phyloP scores from a whole-genome alignment of 192 early-diverging fungal species.

The Phycomyces nitens region DNA sequence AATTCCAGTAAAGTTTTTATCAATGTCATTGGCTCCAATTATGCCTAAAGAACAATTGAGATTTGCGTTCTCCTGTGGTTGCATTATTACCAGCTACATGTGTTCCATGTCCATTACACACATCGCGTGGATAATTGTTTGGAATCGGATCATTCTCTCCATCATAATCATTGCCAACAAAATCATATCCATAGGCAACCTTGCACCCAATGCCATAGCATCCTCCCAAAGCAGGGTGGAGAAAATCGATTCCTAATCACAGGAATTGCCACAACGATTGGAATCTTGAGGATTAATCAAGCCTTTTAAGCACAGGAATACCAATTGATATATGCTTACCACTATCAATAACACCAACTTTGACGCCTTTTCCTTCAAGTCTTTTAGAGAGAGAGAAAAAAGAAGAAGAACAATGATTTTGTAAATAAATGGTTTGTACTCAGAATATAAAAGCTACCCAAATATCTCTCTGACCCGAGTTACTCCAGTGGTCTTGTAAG shows the following conservation, averaged over 20 bases:
- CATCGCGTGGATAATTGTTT: constrained; percentile 44
- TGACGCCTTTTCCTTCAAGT: constrained; percentile 42
- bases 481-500: constrained; percentile 46
- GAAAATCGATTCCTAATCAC: constrained; percentile 47
- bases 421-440: background rate
- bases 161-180: constrained; percentile 49
- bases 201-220: constrained; percentile 54
- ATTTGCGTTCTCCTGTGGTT: constrained; percentile 44
- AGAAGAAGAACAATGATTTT: no score
- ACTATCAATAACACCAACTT: constrained; percentile 57
- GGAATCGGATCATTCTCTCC: constrained; percentile 38
- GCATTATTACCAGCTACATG: constrained; percentile 42
- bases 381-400: no score
- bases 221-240: constrained; percentile 55
- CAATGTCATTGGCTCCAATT: constrained; percentile 61
- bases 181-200: constrained; percentile 50
- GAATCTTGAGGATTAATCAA: background rate
- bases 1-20: constrained; percentile 62
- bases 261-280: background rate
- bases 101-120: constrained; percentile 48
- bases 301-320: background rate
- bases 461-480: constrained; percentile 30
- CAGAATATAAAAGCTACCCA: constrained; percentile 21
- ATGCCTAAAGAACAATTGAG: constrained; percentile 53
- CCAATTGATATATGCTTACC: constrained; percentile 26